phyloP scores from a whole-genome alignment of 345 rosid species.

The Brassica cretica region DNA sequence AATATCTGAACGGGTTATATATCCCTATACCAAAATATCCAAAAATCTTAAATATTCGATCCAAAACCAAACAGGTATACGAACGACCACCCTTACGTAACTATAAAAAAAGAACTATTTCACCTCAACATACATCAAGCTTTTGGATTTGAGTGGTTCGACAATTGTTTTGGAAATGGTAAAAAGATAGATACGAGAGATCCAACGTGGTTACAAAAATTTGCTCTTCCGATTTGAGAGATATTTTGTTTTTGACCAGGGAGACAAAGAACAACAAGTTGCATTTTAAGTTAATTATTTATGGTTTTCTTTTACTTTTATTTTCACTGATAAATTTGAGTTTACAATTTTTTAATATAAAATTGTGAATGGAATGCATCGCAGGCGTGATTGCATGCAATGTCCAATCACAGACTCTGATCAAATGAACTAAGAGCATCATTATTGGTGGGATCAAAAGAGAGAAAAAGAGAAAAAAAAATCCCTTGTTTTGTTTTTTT shows the following conservation, averaged over 20 bases:
- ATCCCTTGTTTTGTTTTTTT: too few species aligned
- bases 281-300: slow-evolving; percentile 1
- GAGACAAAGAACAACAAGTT: slow-evolving; percentile 35
- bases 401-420: slow-evolving; percentile 31
- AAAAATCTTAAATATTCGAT: too few species aligned
- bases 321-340: neutral
- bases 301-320: neutral
- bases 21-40: too few species aligned
- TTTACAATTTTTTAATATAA: neutral
- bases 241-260: slow-evolving; percentile 24
- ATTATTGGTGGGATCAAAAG: too few species aligned
- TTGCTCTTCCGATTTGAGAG: slow-evolving; percentile 20
- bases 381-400: slow-evolving; percentile 32
- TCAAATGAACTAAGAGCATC: neutral
- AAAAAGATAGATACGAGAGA: slow-evolving; percentile 19
- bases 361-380: slow-evolving; percentile 25
- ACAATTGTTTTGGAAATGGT: slow-evolving; percentile 12
- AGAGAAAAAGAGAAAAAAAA: too few species aligned
- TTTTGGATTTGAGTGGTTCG: neutral
- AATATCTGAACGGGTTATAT: too few species aligned
- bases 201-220: slow-evolving; percentile 25
- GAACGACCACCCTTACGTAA: too few species aligned
- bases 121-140: neutral
- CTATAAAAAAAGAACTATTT: neutral
- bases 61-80: too few species aligned